Evolutionary conservation across 495 filamentous ascomycete species (phyloP), one percentile per base, ranked within the genome.

Genomic region (Entonaema liquescens): DNA sequence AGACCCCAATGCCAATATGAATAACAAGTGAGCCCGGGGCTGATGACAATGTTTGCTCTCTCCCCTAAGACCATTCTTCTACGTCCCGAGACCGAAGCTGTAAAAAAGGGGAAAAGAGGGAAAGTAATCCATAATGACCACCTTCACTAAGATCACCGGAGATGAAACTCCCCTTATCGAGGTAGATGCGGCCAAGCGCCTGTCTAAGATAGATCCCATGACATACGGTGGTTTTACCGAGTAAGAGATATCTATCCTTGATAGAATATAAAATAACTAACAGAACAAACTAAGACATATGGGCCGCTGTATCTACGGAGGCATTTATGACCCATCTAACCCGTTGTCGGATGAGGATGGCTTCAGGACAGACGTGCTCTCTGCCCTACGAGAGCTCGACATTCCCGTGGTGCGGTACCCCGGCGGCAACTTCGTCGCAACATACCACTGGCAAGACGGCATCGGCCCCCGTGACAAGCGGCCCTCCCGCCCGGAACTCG

Each of bases 281-380:
- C 54, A 57, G 3, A 2, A n/a, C 0, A 36, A 57, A 57, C 7
- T 1, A 60, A 92, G 90, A 75, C 91, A 93, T 71, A 93, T 92
- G 90, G 92, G 91, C 49, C 86, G 92, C 47, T 94, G 91, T 79
- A 92, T 94, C 77, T 94, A 94, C 76, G 91, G 91, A 61, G 92
- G 92, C 64, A 91, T 94, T 74, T 93, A 93, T 78, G 91, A 93
- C 65, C 91, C 90, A 2, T 83, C 81, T 12, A 92, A 87, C 74
- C 80, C 86, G 0, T 80, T 92, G n/a, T 88, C 90, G 2, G 92
- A 93, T 67, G 82, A 88, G 61, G 84, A 92, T 73, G 91, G 91
- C 13, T 93, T 92, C 77, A 87, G 91, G 15, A 92, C 84, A 67
- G 91, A 93, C 78, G 91, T 94, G 15, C 82, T 93, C 26, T 83